These are phyloP conservation scores for Cladosporium sp. DNA, from an alignment of 2,329 filamentous ascomycete genomes.

Conservation along the genomic window DNA sequence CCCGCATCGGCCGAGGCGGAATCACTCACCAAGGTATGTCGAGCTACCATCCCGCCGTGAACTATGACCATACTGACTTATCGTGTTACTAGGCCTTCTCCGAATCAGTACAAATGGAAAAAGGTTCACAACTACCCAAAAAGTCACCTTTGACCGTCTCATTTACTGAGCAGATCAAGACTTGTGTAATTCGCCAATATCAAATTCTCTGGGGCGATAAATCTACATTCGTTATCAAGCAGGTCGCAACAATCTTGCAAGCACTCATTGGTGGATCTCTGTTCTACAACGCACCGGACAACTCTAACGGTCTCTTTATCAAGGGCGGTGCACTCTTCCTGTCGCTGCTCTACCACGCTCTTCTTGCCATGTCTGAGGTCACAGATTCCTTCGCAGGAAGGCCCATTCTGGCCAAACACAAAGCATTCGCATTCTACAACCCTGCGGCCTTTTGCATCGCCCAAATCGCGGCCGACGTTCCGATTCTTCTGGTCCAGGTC, in stretches of 20 bases:
- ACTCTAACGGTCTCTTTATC: conserved; percentile 56
- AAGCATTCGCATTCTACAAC: conserved; percentile 36
- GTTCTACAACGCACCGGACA: conserved; percentile 59
- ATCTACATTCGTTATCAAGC: conserved; percentile 58
- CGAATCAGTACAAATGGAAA: conserved; percentile 50
- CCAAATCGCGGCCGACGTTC: conserved; percentile 47
- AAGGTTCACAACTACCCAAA: conserved; percentile 47
- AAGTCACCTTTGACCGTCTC: conserved; percentile 53
- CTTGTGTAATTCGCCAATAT: conserved; percentile 57
- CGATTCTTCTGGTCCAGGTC: conserved; percentile 55
- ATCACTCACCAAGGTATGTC: conserved; percentile 38
- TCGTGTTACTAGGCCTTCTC: conserved; percentile 41
- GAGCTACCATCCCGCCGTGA: no score
- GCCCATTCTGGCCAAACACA: conserved; percentile 44
- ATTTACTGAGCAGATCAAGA: conserved; percentile 52
- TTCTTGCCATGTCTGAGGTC: conserved; percentile 64
- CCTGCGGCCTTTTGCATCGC: conserved; percentile 48
- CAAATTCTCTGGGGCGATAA: conserved; percentile 63
- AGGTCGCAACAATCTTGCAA: conserved; percentile 53
- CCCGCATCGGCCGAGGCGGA: conserved; percentile 47
- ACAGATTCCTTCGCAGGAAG: conserved; percentile 46
- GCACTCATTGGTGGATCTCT: conserved; percentile 60
- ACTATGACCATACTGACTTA: no score
- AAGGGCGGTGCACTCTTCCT: conserved; percentile 62
- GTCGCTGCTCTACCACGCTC: conserved; percentile 56